These are phyloP conservation scores for Nakaseomyces bracarensis DNA, from an alignment of 1,139 yeast genomes.

Conservation along the genomic window DNA sequence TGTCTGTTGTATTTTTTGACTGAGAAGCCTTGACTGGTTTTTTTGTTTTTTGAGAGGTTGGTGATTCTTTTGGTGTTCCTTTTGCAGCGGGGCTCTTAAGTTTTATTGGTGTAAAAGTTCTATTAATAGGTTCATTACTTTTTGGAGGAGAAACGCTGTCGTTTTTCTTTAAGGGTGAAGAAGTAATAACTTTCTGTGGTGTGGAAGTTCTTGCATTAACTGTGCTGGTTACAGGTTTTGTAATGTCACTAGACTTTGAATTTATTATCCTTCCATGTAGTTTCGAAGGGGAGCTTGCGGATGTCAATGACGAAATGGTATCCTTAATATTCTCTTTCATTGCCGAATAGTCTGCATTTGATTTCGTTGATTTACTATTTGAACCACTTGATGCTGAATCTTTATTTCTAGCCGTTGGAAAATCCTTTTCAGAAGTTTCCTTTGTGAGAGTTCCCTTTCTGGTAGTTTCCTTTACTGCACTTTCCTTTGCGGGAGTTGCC, in stretches of 20 bases:
- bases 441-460: too few relatives aligned
- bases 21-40: background rate
- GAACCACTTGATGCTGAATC: background rate
- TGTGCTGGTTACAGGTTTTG: background rate
- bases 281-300: background rate
- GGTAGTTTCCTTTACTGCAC: background rate
- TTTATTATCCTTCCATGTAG: background rate
- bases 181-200: background rate
- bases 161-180: background rate
- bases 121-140: background rate
- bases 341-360: background rate
- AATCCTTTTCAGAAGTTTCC: background rate
- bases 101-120: background rate
- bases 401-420: background rate
- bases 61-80: conserved; percentile 1
- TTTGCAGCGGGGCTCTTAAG: background rate
- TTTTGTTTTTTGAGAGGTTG: background rate
- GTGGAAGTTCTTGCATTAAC: background rate
- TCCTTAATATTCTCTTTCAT: conserved; percentile 4
- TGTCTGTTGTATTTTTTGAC: background rate
- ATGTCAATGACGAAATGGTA: conserved; percentile 1
- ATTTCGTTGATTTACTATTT: background rate
- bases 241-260: background rate
- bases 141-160: background rate
- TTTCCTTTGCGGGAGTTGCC: too few relatives aligned